Base-by-base conservation (phyloP, 129 eudicot species). In the Centella asiatica region DNA sequence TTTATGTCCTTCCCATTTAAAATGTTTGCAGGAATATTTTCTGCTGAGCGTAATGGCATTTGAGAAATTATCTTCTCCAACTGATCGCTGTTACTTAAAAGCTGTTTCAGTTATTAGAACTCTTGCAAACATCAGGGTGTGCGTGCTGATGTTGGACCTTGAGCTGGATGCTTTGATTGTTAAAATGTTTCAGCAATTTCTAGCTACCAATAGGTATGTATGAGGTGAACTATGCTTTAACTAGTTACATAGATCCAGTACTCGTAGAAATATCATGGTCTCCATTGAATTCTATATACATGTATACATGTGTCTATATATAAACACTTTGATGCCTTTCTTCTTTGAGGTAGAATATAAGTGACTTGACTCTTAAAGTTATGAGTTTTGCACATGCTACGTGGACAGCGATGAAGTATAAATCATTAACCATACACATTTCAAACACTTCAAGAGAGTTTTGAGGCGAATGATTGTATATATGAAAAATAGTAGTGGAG, bases 91-190 rank as follows among this genome's bases (percentile, higher is more conserved):
- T 51, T 73, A 73, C 69, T 24, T 67, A 6, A 75, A 49, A 53
- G 70, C 74, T 45, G 57, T 63, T 55, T 45, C 64, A 62, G 67
- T 77, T 36, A 67, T 81, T 23, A 40, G 34, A 52, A 63, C 44
- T 32, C 74, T 77, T 37, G 66, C 73, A 20, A 58, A 34, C 36
- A 14, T 52, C 20, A 68, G 39, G 46, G 42, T 72, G 31, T 57
- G 75, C 10, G 68, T 67, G 20, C 45, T 81, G 72, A 74, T 77
- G 74, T 66, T 74, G 82, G 75, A 77, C 75, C 70, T 77, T 15
- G 70, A 75, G 25, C 48, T 69, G 39, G 77, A 77, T 53, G 40
- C n/a, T 17, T 54, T 81, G 56, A 36, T 76, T 4, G 57, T 69
- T 64, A 34, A 66, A 54, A 60, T 81, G 68, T 81, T 81, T 54